These are phyloP conservation scores for Aegilops umbellulata DNA, from an alignment of 176 grass and related monocot genomes.

Conservation along the genomic window DNA sequence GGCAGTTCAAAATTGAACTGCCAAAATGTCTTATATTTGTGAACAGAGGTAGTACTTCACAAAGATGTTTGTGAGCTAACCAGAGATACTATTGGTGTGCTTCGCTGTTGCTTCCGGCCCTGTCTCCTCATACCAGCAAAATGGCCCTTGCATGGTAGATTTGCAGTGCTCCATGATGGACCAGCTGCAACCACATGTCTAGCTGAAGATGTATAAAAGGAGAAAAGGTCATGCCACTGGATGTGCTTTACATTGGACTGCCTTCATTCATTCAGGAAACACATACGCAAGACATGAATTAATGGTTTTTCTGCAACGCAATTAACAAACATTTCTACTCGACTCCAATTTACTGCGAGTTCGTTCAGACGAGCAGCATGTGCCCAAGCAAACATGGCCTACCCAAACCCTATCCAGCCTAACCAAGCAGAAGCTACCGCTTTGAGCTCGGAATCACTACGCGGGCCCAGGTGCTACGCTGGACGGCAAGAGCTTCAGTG, in stretches of 20 bases:
- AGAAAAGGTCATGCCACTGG: not conserved
- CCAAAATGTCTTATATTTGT: no score
- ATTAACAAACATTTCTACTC: not conserved
- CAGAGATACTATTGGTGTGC: constrained; percentile 43
- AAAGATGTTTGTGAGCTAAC: constrained; percentile 37
- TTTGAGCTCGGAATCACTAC: not conserved
- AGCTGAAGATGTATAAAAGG: constrained; percentile 31
- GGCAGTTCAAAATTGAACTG: no score
- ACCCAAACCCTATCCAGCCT: not conserved
- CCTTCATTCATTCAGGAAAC: not conserved
- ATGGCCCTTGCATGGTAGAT: constrained; percentile 14
- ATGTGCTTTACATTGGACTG: not conserved
- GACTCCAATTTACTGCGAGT: not conserved
- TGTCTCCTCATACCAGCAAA: not conserved
- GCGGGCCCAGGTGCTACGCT: not conserved
- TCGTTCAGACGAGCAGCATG: not conserved
- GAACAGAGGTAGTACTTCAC: no score
- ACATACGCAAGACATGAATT: not conserved
- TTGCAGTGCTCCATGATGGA: constrained; percentile 17
- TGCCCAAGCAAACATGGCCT: not conserved
- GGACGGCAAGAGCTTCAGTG: not conserved
- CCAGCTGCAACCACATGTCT: not conserved
- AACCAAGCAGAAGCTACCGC: not conserved
- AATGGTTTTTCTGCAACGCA: not conserved
- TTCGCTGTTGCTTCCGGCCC: not conserved